Base-by-base conservation (phyloP, 1,284 basidiomycete genomes). In the Cerrena zonata region DNA sequence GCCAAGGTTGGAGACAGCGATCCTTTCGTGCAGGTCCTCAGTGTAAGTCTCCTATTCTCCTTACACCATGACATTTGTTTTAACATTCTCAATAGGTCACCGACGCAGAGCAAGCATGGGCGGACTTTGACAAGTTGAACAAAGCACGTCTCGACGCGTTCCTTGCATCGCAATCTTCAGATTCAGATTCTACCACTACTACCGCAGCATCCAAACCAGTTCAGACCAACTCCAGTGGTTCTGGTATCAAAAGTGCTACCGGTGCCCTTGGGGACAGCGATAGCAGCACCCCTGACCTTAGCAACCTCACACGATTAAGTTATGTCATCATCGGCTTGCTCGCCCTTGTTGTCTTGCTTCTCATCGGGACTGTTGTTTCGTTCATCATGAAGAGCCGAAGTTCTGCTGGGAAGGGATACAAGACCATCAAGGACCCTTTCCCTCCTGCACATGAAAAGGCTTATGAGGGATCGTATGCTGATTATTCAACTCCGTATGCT, bases 311-410 rank as follows among this genome's bases (percentile, higher is more conserved):
- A 12, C 53, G 58, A 48, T 57, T 56, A 39, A 47, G 52, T 36
- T 56, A 55, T 42, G 57, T 58, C 49, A 50, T 59, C 46, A 57
- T 58, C 21, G 58, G 56, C 18, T 41, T 58, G 25, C 37, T 57
- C 18, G 50, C 30, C 19, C 51, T 18, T 7, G 49, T 48, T n/a
- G 39, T 59, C 19, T 18, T 56, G 1, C 49, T 59, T 10, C 53
- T 59, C 19, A 25, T 58, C 22, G 55, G 39, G 4, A 15, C 41
- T 23, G 23, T 42, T 23, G 41, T 42, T 42, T 13, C 41, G 18
- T 13, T 42, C 5, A 22, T 42, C 15, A 13, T 42, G 13, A n/a
- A 22, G 23, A 23, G 22, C 13, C 7, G 41, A 22, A n/a, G 41
- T 4, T 10, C 41, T 19, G 41, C 27, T 23, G 45, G 30, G 3